Conservation (phyloP, 1,139 yeast genomes). For the Kurtzmaniella quercitrusa region DNA sequence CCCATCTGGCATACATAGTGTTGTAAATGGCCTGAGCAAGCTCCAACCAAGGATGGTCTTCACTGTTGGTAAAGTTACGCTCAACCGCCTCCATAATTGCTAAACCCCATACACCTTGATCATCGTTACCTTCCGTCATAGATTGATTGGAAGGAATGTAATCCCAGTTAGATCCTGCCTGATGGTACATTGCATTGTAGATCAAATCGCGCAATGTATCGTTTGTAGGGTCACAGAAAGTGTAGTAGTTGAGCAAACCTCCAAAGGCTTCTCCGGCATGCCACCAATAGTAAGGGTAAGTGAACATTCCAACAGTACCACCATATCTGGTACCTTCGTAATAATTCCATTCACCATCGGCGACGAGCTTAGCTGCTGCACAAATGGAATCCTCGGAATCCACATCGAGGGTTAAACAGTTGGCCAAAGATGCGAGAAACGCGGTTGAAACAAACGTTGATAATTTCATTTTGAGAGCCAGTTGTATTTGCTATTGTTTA, state of each 20-base stretch:
- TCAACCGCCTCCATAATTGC: conserved; percentile 60
- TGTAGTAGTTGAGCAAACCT: conserved; percentile 51
- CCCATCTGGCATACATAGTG: conserved; percentile 78
- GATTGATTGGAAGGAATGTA: conserved; percentile 59
- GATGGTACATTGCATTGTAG: conserved; percentile 43
- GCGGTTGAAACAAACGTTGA: conserved; percentile 5
- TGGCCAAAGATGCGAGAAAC: conserved; percentile 10
- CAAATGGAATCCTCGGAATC: conserved; percentile 36
- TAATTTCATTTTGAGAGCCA: background rate
- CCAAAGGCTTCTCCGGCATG: conserved; percentile 69
- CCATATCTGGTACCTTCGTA: conserved; percentile 51
- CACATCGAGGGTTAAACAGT: conserved; percentile 19
- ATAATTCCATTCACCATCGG: conserved; percentile 54
- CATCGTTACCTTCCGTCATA: conserved; percentile 67
- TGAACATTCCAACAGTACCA: conserved; percentile 59
- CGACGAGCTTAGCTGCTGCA: conserved; percentile 45
- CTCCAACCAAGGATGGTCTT: conserved; percentile 59
- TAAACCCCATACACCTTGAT: conserved; percentile 69
- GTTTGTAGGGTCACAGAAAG: conserved; percentile 44
- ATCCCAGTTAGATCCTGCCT: conserved; percentile 50
- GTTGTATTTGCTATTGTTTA: too few relatives aligned
- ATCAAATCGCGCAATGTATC: conserved; percentile 35
- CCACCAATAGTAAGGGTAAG: conserved; percentile 68
- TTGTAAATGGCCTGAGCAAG: conserved; percentile 74
- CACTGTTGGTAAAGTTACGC: conserved; percentile 48